Conservation (phyloP, 2,329 filamentous ascomycete genomes). For the Monilinia aucupariae region DNA sequence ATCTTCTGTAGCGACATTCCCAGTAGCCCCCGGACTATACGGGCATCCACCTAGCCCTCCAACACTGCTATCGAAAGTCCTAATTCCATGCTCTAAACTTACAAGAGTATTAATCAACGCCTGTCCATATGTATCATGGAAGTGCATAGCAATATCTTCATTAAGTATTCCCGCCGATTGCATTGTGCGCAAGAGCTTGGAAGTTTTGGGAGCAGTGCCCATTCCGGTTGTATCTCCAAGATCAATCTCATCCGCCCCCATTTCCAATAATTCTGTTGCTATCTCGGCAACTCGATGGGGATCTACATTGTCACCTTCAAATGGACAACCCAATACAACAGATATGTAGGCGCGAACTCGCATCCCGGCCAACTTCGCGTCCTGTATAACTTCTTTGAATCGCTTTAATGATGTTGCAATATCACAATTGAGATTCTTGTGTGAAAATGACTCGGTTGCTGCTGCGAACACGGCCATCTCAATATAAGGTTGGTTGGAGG, state of each 20-base stretch:
- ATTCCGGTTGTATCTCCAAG: conserved; percentile 88
- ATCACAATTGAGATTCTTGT: conserved; percentile 76
- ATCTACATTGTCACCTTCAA: conserved; percentile 60
- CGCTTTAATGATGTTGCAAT: conserved; percentile 66
- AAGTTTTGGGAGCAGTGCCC: conserved; percentile 70
- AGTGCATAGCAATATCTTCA: conserved; percentile 73
- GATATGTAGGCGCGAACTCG: conserved; percentile 75
- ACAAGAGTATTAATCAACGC: conserved; percentile 78
- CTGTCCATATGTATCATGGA: conserved; percentile 85
- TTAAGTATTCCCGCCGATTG: conserved; percentile 61
- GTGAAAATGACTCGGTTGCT: conserved; percentile 74
- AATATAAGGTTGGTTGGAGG: conserved; percentile 41
- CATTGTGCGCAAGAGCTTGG: conserved; percentile 59
- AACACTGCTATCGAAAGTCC: conserved; percentile 75
- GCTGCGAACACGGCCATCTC: conserved; percentile 78
- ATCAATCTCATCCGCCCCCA: conserved; percentile 86
- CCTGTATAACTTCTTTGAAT: conserved; percentile 65
- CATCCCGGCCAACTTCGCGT: conserved; percentile 59
- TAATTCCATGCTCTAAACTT: conserved; percentile 68
- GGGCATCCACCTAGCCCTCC: conserved; percentile 80
- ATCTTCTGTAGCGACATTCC: conserved; percentile 82
- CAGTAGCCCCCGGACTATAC: conserved; percentile 78
- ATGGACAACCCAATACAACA: conserved; percentile 75
- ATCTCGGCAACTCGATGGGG: conserved; percentile 60
- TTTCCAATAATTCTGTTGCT: conserved; percentile 66